Base-by-base conservation (phyloP, 768 basidiomycete genomes). In the Crucibulum laeve region DNA sequence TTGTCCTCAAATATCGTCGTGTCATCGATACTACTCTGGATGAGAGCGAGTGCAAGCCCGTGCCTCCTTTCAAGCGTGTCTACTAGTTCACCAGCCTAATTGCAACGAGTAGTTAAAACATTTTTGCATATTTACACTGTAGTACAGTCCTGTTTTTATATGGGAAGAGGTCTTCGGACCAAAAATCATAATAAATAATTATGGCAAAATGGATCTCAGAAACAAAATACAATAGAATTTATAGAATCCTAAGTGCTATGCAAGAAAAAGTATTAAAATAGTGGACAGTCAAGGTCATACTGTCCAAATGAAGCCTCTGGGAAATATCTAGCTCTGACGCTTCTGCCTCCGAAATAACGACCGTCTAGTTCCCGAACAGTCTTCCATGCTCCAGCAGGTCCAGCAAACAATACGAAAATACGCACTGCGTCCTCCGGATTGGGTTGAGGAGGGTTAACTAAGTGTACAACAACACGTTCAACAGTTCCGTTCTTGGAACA, bases 21-120 rank as follows among this genome's bases (percentile, higher is more conserved):
- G 96, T 99, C 53, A 94, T 91, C 57, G 73, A 66, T 53, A 78
- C 67, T 38, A 98, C 96, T 34, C 79, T 98, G 34, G 95, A 99
- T 60, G 91, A 95, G 70, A 85, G 80, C 57, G 95, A 97, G 71
- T 95, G 94, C 85, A 95, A 94, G 75, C 59, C 87, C 30, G 91
- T 98, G 25, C 95, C 95, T 50, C 95, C 95, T 11, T 96, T 96
- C 82, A 95, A 95, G 78, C 90, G 92, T 64, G 88, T 89, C 43
- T 95, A 94, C 68, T 94, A 76, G 64, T 55, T 49, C 32, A 33
- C n/a, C n/a, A n/a, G n/a, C n/a, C n/a, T n/a, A n/a, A n/a, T 15
- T 8, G 6, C 14, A 26, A 13, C 3, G n/a, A 17, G 24, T 22
- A 30, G 25, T 21, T 18, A 17, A 37, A 44, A 23, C 19, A 38